Base-by-base conservation (phyloP, 2,329 filamentous ascomycete species). In the Sordariomycetes sp. region DNA sequence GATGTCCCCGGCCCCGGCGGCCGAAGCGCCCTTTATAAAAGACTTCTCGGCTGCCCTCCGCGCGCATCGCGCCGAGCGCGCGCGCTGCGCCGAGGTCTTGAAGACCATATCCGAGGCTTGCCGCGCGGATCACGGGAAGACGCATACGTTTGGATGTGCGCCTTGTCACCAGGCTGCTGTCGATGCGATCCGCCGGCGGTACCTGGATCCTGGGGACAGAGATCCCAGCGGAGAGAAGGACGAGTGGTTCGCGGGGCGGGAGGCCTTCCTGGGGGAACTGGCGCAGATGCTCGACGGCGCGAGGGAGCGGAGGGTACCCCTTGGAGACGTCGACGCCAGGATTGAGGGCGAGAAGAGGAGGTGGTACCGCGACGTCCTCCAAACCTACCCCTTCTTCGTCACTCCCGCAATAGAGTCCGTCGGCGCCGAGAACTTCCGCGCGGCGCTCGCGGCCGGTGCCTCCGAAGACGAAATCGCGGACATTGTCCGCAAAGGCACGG, bases 191-290 rank as follows among this genome's bases (percentile, higher is more conserved):
- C 67, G 69, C 22, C 61, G 62, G 48, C 63, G 70, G 13, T 74
- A 70, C 56, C 34, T 53, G 36, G 10, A 42, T 52, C 35, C 34
- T 51, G 13, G 17, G 42, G 17, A 42, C 45, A 13, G 22, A 4
- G 34, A 32, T 13, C 10, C 36, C 52, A 12, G n/a, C 54, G 7
- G 48, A 34, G 20, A 55, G 57, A n/a, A n/a, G n/a, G n/a, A n/a
- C n/a, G 45, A 57, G 63, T 82, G 80, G 80, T 81, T 81, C 64
- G 69, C 74, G 2, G 71, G 72, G 52, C 69, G 77, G 35, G 69
- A 69, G 34, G 68, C 68, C 8, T 80, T 82, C 59, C 67, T 80
- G 24, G 68, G 72, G 56, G 76, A 77, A 57, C 69, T 82, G 12
- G 75, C 77, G 60, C 65, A 66, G 52, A 63, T 80, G 52, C 75